A percentile compares a stretch with the other conserved stretches of the same genome.
phyloP scores from a whole-genome alignment of 1,139 yeast species.

The Insectozyma bohioensis region DNA sequence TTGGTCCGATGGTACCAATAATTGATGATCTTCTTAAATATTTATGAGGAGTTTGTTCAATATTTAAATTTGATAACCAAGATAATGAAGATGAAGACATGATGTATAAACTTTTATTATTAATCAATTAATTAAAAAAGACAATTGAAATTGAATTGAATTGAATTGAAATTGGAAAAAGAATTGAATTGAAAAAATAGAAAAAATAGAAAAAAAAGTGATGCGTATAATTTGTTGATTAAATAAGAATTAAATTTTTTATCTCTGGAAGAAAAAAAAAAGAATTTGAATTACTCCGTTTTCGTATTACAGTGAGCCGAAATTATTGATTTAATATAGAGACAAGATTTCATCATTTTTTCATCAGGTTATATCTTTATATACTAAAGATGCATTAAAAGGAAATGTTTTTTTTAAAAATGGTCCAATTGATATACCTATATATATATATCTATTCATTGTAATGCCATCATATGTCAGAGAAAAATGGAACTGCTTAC shows the following conservation, averaged over 20 bases:
- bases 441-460: too few relatives aligned
- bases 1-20: slow-evolving; percentile 98
- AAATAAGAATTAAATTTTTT: not conserved
- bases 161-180: slow-evolving; percentile 1
- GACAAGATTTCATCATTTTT: too few relatives aligned
- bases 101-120: slow-evolving; percentile 1
- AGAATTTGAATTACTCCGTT: too few relatives aligned
- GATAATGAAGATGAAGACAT: slow-evolving; percentile 38
- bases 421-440: too few relatives aligned
- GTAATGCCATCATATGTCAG: too few relatives aligned
- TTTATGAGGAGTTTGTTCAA: slow-evolving; percentile 75
- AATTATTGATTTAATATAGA: too few relatives aligned
- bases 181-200: slow-evolving; percentile 3
- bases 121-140: slow-evolving; percentile 1
- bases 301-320: too few relatives aligned
- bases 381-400: too few relatives aligned
- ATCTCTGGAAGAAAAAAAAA: not conserved
- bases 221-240: too few relatives aligned
- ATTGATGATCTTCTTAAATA: slow-evolving; percentile 92
- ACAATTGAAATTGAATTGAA: not conserved
- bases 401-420: too few relatives aligned
- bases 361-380: too few relatives aligned
- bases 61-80: slow-evolving; percentile 86
- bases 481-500: too few relatives aligned
- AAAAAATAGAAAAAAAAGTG: slow-evolving; percentile 1